These are phyloP conservation scores for Zygosaccharomyces siamensis DNA, from an alignment of 805 yeast species.

Conservation along the genomic window DNA sequence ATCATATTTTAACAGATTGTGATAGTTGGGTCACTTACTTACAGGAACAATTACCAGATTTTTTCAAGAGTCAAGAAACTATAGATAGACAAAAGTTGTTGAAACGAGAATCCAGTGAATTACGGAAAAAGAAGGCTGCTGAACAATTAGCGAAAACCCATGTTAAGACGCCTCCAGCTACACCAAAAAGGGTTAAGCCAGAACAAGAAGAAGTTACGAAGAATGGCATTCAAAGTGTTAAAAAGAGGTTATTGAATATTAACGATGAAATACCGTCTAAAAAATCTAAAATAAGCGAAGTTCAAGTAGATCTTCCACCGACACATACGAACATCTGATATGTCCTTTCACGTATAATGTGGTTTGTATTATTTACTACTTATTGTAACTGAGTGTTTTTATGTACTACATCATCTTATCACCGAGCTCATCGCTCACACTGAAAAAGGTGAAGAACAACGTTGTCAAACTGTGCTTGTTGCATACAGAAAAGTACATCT, in stretches of 20 bases:
- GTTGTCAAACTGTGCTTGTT: neutral
- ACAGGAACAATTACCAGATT: constrained; percentile 50
- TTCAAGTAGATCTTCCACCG: neutral
- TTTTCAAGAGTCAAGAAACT: constrained; percentile 52
- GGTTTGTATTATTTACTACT: neutral
- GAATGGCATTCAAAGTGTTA: constrained; percentile 6
- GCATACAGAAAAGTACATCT: neutral
- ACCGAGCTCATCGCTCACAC: neutral
- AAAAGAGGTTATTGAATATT: constrained; percentile 8
- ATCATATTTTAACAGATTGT: constrained; percentile 74
- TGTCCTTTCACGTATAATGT: neutral
- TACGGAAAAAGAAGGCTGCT: constrained; percentile 25
- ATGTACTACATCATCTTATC: neutral
- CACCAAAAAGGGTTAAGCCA: constrained; percentile 13
- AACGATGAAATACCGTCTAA: neutral
- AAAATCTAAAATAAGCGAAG: neutral
- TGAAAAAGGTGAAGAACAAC: neutral
- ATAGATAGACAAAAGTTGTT: constrained; percentile 29
- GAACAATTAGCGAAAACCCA: constrained; percentile 9
- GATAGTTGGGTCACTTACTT: constrained; percentile 69
- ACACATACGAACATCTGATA: neutral
- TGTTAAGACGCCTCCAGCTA: constrained; percentile 17
- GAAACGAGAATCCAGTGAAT: constrained; percentile 32
- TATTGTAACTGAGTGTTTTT: neutral
- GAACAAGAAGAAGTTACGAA: neutral